Evolutionary conservation across 306 rosid genomes (phyloP), one percentile per base, ranked within the genome.

Genomic region (Elaeagnus macrophylla): DNA sequence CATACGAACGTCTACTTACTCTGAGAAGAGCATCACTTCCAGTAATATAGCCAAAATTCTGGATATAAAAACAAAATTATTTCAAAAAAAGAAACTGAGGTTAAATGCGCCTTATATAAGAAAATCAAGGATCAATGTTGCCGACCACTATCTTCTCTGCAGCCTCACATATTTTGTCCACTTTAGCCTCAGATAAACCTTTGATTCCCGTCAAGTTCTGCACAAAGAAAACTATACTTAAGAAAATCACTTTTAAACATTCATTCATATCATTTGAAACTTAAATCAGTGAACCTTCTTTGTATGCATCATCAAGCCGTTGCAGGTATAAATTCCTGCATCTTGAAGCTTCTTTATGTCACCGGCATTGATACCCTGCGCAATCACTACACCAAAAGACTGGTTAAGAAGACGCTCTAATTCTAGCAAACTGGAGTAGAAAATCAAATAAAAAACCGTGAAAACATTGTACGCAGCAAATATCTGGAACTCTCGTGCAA

Each of bases 261-360:
- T 5, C 54, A 64, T 46, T 7, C 13, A 39, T 18, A 53, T 37
- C 36, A 67, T 60, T 39, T 8, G 51, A 64, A 35, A 36, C 20
- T 16, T 70, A 10, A 64, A 11, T 48, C 9, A 10, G 39, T 61
- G 7, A 60, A 86, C 97, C 95, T 91, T 91, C 82, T 86, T 91
- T 5, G 97, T 91, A 60, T 86, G 95, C 99, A 86, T 91, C 96
- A 86, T 87, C 71, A 91, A 82, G 66, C 96, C 99, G 57, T 91
- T 91, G 83, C 96, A 91, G 57, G 96, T 86, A 69, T 78, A 84
- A 12, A 91, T 91, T 74, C 99, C 99, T 37, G 99, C 96, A 7
- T 91, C 96, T 68, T 91, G 96, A 72, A 91, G 96, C 83, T 91
- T 91, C 83, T 84, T 91, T 72, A 91, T 86, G 48, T 91, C 99